Evolutionary conservation across 139 green algal species (phyloP).

Genomic region (Picochlorum costavermella): DNA sequence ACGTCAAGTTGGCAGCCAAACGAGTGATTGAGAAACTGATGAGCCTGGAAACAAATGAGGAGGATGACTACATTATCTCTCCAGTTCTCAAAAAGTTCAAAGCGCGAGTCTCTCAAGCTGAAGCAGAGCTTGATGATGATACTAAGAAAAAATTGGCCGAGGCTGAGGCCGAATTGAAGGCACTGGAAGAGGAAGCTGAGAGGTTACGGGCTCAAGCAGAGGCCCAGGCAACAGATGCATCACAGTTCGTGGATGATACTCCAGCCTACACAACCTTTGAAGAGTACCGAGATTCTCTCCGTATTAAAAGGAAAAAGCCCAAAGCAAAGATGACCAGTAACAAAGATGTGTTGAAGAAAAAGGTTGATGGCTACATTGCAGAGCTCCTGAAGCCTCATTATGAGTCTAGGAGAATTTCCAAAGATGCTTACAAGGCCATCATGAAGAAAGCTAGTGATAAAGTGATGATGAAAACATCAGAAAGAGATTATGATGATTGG

Average conservation of each 20-base stretch:
- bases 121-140: slow-evolving; percentile 13
- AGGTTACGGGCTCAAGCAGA: slow-evolving; percentile 1
- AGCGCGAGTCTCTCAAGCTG: not conserved
- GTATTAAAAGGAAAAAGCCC: slow-evolving; percentile 7
- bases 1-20: slow-evolving; percentile 19
- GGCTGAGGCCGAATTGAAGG: not conserved
- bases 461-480: slow-evolving; percentile 1
- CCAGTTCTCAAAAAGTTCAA: not conserved
- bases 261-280: not conserved
- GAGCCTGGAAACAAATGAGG: not conserved
- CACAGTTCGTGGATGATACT: not conserved
- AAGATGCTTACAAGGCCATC: slow-evolving; percentile 45
- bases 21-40: slow-evolving; percentile 2
- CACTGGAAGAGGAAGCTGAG: not conserved
- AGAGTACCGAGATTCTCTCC: slow-evolving; percentile 3
- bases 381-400: slow-evolving; percentile 26
- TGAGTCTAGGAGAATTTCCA: slow-evolving; percentile 25
- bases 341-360: too few relatives aligned
- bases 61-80: not conserved
- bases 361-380: not conserved
- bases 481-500: not conserved
- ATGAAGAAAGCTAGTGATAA: slow-evolving; percentile 19
- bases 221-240: not conserved
- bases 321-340: slow-evolving; percentile 7
- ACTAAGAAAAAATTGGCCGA: slow-evolving; percentile 7